Evolutionary conservation across 73 alveolate genomes (phyloP).

Genomic region (Paramecium bursaria): DNA sequence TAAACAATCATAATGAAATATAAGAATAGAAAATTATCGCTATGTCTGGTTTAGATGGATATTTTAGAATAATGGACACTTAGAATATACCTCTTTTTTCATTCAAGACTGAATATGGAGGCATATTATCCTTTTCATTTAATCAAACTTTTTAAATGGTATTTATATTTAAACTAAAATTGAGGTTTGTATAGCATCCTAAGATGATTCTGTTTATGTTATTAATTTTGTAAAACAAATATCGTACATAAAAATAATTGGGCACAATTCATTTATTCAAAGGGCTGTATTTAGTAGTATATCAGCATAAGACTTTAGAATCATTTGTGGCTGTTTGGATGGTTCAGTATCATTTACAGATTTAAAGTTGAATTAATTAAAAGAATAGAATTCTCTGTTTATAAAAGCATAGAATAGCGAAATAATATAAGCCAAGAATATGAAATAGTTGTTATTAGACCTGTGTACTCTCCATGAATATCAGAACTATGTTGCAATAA

Average conservation of each 20-base stretch:
- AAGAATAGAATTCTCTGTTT: not conserved
- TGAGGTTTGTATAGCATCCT: constrained; percentile 47
- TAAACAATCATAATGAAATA: not conserved
- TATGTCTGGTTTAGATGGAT: constrained; percentile 55
- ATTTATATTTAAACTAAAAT: constrained; percentile 3
- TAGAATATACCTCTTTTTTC: constrained; percentile 24
- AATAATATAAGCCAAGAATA: constrained; percentile 32
- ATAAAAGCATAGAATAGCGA: not conserved
- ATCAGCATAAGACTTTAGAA: constrained; percentile 44
- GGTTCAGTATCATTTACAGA: constrained; percentile 47
- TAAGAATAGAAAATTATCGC: constrained; percentile 24
- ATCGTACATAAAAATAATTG: constrained; percentile 24
- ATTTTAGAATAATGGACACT: constrained; percentile 29
- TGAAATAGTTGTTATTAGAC: constrained; percentile 18
- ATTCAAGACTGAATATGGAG: constrained; percentile 51
- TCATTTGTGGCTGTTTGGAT: constrained; percentile 51
- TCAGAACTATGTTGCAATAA: constrained; percentile 16
- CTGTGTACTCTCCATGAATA: constrained; percentile 6
- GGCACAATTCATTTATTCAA: constrained; percentile 46
- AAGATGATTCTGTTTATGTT: constrained; percentile 55
- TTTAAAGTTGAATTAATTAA: constrained; percentile 15
- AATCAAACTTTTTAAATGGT: constrained; percentile 39
- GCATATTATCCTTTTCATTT: constrained; percentile 44
- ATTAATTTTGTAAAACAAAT: constrained; percentile 1
- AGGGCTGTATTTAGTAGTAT: constrained; percentile 53